phyloP scores from a whole-genome alignment of 371 early-diverging fungal species.

The Rhizopus delemar region DNA sequence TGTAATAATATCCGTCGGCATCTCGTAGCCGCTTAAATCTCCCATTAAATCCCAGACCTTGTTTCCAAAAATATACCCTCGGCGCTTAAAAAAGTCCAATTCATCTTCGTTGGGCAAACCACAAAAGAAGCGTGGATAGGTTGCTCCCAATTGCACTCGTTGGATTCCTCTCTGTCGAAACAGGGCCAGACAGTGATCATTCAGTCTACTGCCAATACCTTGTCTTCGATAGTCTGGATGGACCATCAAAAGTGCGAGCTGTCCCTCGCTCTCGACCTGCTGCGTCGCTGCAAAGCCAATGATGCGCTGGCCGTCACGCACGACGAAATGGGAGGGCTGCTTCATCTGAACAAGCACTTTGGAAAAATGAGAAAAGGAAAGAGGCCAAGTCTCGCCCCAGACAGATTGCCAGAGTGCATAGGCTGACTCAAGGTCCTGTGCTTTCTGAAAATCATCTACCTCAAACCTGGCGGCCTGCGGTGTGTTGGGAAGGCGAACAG shows the following conservation, averaged over 20 bases:
- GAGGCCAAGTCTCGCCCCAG: conserved; percentile 30
- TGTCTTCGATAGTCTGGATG: conserved; percentile 23
- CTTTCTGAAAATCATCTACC: conserved; percentile 4
- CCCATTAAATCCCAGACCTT: conserved; percentile 40
- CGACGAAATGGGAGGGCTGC: conserved; percentile 28
- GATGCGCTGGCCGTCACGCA: conserved; percentile 11
- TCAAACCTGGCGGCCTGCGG: no score
- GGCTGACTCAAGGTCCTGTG: conserved; percentile 18
- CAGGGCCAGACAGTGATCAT: conserved; percentile 32
- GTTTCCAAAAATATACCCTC: conserved; percentile 35
- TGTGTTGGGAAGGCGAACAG: conserved; percentile 5
- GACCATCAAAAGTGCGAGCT: conserved; percentile 43
- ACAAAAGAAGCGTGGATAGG: conserved; percentile 53
- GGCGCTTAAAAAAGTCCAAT: conserved; percentile 34
- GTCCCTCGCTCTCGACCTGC: conserved; percentile 21
- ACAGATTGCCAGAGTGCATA: conserved; percentile 31
- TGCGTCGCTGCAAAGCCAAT: conserved; percentile 48
- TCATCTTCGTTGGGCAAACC: conserved; percentile 38
- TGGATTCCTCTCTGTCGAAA: conserved; percentile 21
- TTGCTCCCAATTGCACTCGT: conserved; percentile 33
- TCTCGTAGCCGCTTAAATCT: conserved; percentile 27
- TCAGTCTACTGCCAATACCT: conserved; percentile 40
- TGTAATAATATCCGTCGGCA: conserved; percentile 20
- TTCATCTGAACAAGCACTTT: conserved; percentile 26
- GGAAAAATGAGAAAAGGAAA: conserved; percentile 25